Evolutionary conservation across 805 yeast genomes (phyloP), one percentile per base, ranked within the genome.

Genomic region (Myxozyma sirexii): DNA sequence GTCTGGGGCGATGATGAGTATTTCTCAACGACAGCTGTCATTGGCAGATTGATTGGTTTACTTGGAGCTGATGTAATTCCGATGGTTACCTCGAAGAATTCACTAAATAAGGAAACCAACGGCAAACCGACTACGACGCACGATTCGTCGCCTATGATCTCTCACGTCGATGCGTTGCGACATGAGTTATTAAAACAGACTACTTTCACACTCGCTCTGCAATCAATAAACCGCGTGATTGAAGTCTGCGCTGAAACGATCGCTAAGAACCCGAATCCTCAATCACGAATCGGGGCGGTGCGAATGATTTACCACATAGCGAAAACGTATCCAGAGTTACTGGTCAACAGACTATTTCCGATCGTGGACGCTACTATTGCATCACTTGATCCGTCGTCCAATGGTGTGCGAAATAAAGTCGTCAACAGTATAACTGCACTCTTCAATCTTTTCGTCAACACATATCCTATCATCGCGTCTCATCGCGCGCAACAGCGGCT

Each of bases 401-500:
- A 54, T 7, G 60, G 51, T 3, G 44, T 60, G 31, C 58, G 66
- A 19, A 62, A 62, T 42, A 60, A 54, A 24, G 56, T 62, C 21
- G 66, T 62, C 13, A 56, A 24, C 31, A 53, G 59, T n/a, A 56
- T 62, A 33, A 62, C 66, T 17, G 48, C 63, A 17, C 45, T 60
- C 37, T 63, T 53, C 54, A 63, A 60, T 35, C 23, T 43, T 15
- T 35, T 63, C 27, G 66, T 63, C 45, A 57, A 35, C 13, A 55
- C 58, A 19, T 65, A 57, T 37, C 52, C 67, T 4, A 38, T 61
- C 13, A 43, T 64, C 13, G 65, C 68, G 21, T 64, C 67, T 4
- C 68, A 65, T 27, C 66, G 68, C 17, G 64, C 64, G 13, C 68
- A 64, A 45, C 68, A 65, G 39, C 66, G 68, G 1, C 59, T 65